Base-by-base conservation (phyloP, 257 asterid species). In the Gynochthodes officinalis region DNA sequence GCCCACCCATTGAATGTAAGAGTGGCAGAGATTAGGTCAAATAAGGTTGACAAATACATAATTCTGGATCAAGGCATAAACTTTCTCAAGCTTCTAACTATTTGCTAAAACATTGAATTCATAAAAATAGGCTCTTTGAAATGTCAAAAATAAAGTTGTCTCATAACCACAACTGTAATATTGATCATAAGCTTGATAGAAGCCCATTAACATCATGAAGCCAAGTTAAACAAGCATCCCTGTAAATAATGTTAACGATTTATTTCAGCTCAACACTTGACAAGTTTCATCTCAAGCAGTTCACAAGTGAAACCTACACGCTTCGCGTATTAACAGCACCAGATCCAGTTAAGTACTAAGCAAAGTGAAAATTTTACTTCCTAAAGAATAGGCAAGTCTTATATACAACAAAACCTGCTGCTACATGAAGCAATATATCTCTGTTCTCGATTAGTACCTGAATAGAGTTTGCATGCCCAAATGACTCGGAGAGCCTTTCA, bases 401-500 rank as follows among this genome's bases (percentile, higher is more conserved):
- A 55, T 55, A 49, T 28, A 40, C 23, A 73, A 37, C 2, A 74
- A 50, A 43, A n/a, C 11, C 7, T 33, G 69, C 46, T 8, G 49
- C 66, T n/a, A n/a, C 4, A 19, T 7, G 4, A 42, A 50, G 64
- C 15, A 63, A n/a, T 62, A 53, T 18, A 37, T 27, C 27, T 40
- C 50, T 40, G 13, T 15, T 63, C 30, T 53, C 27, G 40, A 21
- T 19, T 53, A 43, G 44, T 81, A 81, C 90, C 89, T 83, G 82
- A 73, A 73, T 72, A 74, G 75, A 64, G 62, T 72, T 71, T 65
- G 78, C 80, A 65, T 76, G 75, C 82, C 73, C 67, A 70, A 72
- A 72, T 40, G 76, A 79, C 83, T 81, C 86, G 73, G 86, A 73
- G 44, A 83, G 77, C 63, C 77, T 78, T 67, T 80, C 76, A 57